Conservation (phyloP, 139 green algal genomes). For the Ettlia oleoabundans region DNA sequence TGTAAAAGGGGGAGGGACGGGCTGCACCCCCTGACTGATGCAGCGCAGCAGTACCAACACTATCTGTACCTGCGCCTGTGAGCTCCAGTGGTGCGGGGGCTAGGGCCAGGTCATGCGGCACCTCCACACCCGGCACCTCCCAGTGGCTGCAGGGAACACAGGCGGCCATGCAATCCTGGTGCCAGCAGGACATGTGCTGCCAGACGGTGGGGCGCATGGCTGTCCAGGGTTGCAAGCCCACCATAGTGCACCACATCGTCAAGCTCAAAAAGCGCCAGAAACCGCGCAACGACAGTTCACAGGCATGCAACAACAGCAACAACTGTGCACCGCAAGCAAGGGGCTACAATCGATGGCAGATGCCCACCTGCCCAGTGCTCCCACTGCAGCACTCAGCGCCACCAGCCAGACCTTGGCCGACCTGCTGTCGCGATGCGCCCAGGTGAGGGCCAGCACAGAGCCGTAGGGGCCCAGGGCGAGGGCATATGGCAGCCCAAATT, state of each 20-base stretch:
- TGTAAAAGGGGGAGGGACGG: too few relatives aligned
- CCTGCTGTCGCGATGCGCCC: slow-evolving; percentile 44
- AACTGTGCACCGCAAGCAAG: too few relatives aligned
- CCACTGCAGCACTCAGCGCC: not conserved
- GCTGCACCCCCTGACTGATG: not conserved
- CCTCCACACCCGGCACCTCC: slow-evolving; percentile 50
- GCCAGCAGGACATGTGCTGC: too few relatives aligned
- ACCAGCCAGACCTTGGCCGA: not conserved
- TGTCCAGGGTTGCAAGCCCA: too few relatives aligned
- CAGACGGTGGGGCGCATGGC: too few relatives aligned
- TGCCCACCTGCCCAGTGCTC: not conserved
- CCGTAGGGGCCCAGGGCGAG: slow-evolving; percentile 75
- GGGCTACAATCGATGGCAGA: too few relatives aligned
- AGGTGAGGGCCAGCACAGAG: slow-evolving; percentile 67
- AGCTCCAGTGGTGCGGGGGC: slow-evolving; percentile 57
- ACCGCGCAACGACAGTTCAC: not conserved
- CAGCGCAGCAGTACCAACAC: not conserved
- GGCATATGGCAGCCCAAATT: slow-evolving; percentile 65
- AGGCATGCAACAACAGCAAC: not conserved
- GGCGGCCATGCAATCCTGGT: too few relatives aligned
- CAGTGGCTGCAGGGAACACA: slow-evolving; percentile 40
- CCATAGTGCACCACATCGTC: not conserved
- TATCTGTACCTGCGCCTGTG: slow-evolving; percentile 45
- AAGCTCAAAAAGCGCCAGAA: not conserved
- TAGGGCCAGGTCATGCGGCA: slow-evolving; percentile 72